Conservation (phyloP, 805 yeast species). For the Zygosaccharomyces siamensis region DNA sequence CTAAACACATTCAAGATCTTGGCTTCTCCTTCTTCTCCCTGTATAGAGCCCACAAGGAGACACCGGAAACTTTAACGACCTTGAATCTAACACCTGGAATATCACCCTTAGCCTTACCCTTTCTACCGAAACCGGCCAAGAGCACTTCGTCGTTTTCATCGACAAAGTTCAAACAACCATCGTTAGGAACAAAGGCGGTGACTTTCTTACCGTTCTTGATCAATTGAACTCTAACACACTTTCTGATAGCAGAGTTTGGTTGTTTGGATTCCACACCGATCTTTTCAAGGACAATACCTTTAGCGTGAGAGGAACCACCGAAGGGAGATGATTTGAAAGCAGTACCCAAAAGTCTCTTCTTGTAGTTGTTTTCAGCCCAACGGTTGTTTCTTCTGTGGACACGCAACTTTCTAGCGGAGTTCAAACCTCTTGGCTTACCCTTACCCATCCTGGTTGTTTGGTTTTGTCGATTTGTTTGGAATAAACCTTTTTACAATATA, state of each 20-base stretch:
- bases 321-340: conserved; percentile 99
- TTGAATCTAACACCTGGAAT: conserved; percentile 99
- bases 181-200: conserved; percentile 99
- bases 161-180: conserved; percentile 99
- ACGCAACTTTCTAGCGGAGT: conserved; percentile 99
- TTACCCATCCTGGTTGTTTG: conserved; percentile 76
- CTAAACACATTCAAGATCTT: conserved; percentile 60
- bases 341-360: conserved; percentile 98
- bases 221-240: conserved; percentile 99
- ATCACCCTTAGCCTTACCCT: conserved; percentile 99
- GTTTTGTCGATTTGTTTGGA: conserved; percentile 12
- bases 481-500: conserved; percentile 1
- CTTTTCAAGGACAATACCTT: conserved; percentile 99
- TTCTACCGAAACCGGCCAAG: conserved; percentile 99
- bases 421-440: conserved; percentile 99
- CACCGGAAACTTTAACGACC: conserved; percentile 99
- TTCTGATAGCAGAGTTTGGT: conserved; percentile 99
- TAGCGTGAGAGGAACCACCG: conserved; percentile 99
- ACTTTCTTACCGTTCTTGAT: conserved; percentile 99
- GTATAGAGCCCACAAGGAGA: conserved; percentile 98
- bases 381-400: conserved; percentile 99
- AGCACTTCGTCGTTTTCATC: conserved; percentile 99
- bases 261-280: conserved; percentile 99
- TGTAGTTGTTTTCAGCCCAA: conserved; percentile 99
- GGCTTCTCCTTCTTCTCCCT: conserved; percentile 99